A percentile compares a stretch with the other conserved stretches of the same genome.
These are phyloP conservation scores for Echites panduratus DNA, from an alignment of 257 asterid species.

Conservation along the genomic window DNA sequence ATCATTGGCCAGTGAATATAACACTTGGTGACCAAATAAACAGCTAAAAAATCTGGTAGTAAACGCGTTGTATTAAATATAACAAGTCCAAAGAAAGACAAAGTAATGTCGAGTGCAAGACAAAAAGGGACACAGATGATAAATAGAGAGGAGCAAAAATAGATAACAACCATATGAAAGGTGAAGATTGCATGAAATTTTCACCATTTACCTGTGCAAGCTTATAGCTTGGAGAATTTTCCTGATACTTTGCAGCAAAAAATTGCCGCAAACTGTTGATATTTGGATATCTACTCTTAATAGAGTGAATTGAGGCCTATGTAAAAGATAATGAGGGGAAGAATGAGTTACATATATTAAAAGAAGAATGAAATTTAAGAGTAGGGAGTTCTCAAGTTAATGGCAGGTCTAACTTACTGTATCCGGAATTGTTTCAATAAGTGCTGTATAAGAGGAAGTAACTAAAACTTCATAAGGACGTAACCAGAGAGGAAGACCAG, in stretches of 20 bases:
- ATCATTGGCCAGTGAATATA: neutral
- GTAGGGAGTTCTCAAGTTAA: neutral
- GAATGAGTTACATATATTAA: neutral
- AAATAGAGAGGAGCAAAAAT: neutral
- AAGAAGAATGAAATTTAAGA: neutral
- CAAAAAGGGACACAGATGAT: neutral
- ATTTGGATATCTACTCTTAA: constrained; percentile 86
- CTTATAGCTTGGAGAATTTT: constrained; percentile 80
- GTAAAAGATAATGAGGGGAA: constrained; percentile 16
- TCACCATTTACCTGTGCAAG: constrained; percentile 77
- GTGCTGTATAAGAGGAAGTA: constrained; percentile 94
- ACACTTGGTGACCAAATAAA: neutral
- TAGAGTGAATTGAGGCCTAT: constrained; percentile 94
- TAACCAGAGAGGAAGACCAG: constrained; percentile 98
- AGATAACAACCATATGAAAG: neutral
- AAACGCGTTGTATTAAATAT: neutral
- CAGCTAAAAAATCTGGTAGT: neutral
- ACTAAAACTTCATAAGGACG: constrained; percentile 97
- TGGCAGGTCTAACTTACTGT: constrained; percentile 50
- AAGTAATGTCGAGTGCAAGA: neutral
- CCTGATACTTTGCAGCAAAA: constrained; percentile 86
- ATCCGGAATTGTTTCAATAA: constrained; percentile 97
- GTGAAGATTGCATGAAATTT: neutral
- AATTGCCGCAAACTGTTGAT: constrained; percentile 87
- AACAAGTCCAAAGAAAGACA: neutral